Evolutionary conservation across 75 land plant genomes (phyloP), one percentile per base, ranked within the genome.

Genomic region (Picea sitchensis): DNA sequence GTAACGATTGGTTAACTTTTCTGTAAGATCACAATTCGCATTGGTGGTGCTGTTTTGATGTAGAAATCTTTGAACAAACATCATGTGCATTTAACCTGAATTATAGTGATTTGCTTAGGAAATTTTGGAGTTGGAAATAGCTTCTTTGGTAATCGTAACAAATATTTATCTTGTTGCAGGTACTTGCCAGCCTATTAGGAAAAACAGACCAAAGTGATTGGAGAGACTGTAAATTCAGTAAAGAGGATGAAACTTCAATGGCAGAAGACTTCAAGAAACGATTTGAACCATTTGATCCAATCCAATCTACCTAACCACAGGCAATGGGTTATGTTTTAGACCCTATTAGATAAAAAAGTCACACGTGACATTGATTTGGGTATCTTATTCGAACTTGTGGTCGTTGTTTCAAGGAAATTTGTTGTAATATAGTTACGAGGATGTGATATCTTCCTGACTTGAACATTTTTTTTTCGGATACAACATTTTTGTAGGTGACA

Each of bases 181-280:
- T 98, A 62, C 41, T 93, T 56, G 98, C 99, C 54, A 91, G 85
- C 64, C 47, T 95, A 76, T 83, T 95, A 61, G 93, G 89, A 58
- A 85, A 83, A 79, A 85, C 91, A 76, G 99, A 93, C 47, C 90
- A 86, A 79, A 91, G 92, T 32, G 98, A 98, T 83, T 98, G 99
- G 99, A 98, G 90, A 73, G 91, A 87, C n/a, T 93, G 94, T 72
- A 86, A 86, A 73, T 68, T 86, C 26, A 85, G 83, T 78, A 90
- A 93, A 80, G 96, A 93, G 4, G 96, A 98, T 38, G 99, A 98
- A 79, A 82, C 65, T 1, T 62, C 82, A 60, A 82, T 93, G 89
- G 92, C 85, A 17, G 98, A 93, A 62, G 80, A 79, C 65, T 98
- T 98, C 80, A 98, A 93, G 84, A 84, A 69, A 59, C 82, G 77